Base-by-base conservation (phyloP, 2,329 filamentous ascomycete species). In the Sarocladium strictum region DNA sequence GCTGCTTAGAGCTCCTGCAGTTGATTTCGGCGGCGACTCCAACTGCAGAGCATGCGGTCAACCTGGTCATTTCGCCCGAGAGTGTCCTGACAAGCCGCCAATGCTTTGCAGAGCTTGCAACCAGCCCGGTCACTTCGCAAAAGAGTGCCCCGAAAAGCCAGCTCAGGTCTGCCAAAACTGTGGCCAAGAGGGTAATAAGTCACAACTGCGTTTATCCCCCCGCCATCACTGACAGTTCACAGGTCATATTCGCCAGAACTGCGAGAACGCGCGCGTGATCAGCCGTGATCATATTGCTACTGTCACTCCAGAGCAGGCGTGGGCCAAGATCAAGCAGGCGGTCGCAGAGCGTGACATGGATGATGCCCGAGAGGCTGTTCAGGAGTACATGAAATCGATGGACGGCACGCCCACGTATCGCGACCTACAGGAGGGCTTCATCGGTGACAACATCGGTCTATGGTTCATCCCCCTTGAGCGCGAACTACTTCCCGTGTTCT, bases 381-480 rank as follows among this genome's bases (percentile, higher is more conserved):
- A 79, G 55, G 75, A 81, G 59, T 89, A 89, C 55, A 68, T 84
- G 64, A 87, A 87, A 69, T 71, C 81, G 7, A 40, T 67, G 15
- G 69, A 69, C 32, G 84, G 84, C 0, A 72, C 76, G 0, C 72
- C 77, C 15, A 86, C 79, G 0, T 85, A 86, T 60, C 60, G 70
- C 7, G 73, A 85, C 17, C 73, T 90, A 5, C 85, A 90, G 71
- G 62, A 73, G 29, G 74, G 75, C 1, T 78, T 90, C 64, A 81
- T 86, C 6, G 61, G 67, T 1, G 71, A 80, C 40, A 64, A 72
- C 0, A 74, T 87, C 56, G 68, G 69, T 2, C 69, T 87, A 14
- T 85, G 77, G 69, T 69, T 90, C 53, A 85, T 89, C 59, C 82
- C 81, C 5, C 67, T 80, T 5, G 79, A 87, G 72, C 78, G 80